Evolutionary conservation across 306 rosid genomes (phyloP).

Genomic region (Castanea crenata): DNA sequence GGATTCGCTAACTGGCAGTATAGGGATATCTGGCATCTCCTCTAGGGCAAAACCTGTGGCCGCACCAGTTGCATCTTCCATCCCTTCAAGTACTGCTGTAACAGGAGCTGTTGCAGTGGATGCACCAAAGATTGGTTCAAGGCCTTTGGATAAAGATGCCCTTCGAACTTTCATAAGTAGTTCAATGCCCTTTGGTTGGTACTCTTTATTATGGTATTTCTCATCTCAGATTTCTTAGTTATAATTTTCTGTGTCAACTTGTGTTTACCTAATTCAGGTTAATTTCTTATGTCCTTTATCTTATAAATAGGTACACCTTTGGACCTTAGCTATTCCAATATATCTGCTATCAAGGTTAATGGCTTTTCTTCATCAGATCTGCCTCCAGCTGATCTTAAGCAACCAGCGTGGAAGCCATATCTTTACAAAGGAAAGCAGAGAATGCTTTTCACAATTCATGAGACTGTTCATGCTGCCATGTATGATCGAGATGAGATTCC

Average conservation of each 20-base stretch:
- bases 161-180: constrained; percentile 83
- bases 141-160: constrained; percentile 82
- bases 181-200: constrained; percentile 99
- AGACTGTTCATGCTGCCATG: constrained; percentile 78
- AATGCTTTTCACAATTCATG: constrained; percentile 71
- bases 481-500: constrained; percentile 95
- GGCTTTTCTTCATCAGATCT: constrained; percentile 85
- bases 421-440: constrained; percentile 86
- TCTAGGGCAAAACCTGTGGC: constrained; percentile 81
- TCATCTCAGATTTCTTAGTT: constrained; percentile 37
- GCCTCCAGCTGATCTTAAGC: constrained; percentile 84
- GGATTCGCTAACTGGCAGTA: constrained; percentile 90
- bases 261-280: constrained; percentile 24
- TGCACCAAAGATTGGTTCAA: constrained; percentile 57
- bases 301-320: constrained; percentile 72
- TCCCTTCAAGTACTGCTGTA: constrained; percentile 46
- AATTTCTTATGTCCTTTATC: constrained; percentile 15
- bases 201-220: constrained; percentile 68
- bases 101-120: constrained; percentile 64
- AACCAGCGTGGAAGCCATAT: constrained; percentile 99
- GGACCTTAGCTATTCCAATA: constrained; percentile 83
- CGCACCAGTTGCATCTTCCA: constrained; percentile 60
- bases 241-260: constrained; percentile 22
- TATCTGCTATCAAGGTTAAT: constrained; percentile 62
- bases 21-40: constrained; percentile 81